Evolutionary conservation across 2,329 filamentous ascomycete genomes (phyloP), one percentile per base, ranked within the genome.

Genomic region (Botryotinia narcissicola): DNA sequence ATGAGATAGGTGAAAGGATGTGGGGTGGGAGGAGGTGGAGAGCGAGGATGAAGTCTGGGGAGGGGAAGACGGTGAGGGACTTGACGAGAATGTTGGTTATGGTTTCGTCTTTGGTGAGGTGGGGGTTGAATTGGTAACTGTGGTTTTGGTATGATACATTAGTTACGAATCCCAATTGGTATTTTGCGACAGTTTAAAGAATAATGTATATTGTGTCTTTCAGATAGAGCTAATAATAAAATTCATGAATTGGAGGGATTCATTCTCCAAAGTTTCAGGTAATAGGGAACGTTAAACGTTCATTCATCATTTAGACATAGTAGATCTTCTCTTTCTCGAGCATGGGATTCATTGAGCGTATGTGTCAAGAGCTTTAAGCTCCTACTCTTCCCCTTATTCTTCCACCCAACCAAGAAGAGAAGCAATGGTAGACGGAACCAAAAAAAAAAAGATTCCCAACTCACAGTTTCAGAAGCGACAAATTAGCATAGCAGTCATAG

Each of bases 1-100:
- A 82, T 48, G 86, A 85, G 75, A 87, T 83, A 73, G 88, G 90
- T 25, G 88, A 88, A 77, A 94, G 89, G 77, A 92, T 89, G 82
- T 95, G 90, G 64, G 95, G 92, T 76, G 94, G 94, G 81, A 99
- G 94, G 77, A 99, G 93, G 82, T 97, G 93, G 75, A 99, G 91
- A 80, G 93, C 92, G 80, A 98, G 93, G 80, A 91, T 92, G 90
- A 98, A 99, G 84, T 98, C 95, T 62, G 96, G 91, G 32, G 93
- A 95, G 77, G 96, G 96, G 88, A 99, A 99, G 85, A 97, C 93
- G 79, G 95, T 97, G 82, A 99, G 91, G 78, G 95, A 89, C 88
- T 98, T 99, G 87, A 97, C 95, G 83, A 99, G 94, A 86, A 98
- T 93, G 89, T 98, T 98, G 87, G 96, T 98, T 84, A 96, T 94